Conservation (phyloP, 2,329 filamentous ascomycete species). For the Cercospora sp. region DNA sequence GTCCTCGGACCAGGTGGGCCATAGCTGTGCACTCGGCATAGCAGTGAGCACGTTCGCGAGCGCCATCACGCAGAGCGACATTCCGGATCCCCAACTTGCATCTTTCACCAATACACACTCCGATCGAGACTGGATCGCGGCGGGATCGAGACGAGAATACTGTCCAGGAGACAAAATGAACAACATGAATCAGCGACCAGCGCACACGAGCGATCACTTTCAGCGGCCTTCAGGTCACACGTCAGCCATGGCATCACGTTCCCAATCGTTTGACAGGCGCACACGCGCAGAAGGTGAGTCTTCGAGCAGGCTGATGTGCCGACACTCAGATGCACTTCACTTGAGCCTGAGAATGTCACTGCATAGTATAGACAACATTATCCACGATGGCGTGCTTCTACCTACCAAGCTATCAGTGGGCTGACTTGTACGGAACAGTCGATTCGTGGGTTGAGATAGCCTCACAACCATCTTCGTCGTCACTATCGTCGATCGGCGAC, state of each 20-base stretch:
- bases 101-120: neutral
- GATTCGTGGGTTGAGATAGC: constrained; percentile 97
- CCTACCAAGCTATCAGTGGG: constrained; percentile 24
- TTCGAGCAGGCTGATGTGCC: neutral
- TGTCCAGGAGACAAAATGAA: constrained; percentile 8
- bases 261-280: constrained; percentile 35
- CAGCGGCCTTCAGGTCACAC: constrained; percentile 28
- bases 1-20: neutral
- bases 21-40: constrained; percentile 1
- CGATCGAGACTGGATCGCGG: neutral
- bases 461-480: constrained; percentile 91
- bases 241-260: constrained; percentile 33
- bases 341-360: neutral
- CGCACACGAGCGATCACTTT: constrained; percentile 28
- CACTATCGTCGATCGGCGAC: constrained; percentile 77
- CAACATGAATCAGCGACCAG: constrained; percentile 12
- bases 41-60: constrained; percentile 8
- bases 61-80: neutral
- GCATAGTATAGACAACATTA: neutral
- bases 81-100: neutral
- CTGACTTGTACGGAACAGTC: constrained; percentile 44
- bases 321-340: neutral
- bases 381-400: constrained; percentile 28
- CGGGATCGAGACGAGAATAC: neutral
- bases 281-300: constrained; percentile 36